Base-by-base conservation (phyloP, 1,284 basidiomycete species). In the Peniophora sp. region DNA sequence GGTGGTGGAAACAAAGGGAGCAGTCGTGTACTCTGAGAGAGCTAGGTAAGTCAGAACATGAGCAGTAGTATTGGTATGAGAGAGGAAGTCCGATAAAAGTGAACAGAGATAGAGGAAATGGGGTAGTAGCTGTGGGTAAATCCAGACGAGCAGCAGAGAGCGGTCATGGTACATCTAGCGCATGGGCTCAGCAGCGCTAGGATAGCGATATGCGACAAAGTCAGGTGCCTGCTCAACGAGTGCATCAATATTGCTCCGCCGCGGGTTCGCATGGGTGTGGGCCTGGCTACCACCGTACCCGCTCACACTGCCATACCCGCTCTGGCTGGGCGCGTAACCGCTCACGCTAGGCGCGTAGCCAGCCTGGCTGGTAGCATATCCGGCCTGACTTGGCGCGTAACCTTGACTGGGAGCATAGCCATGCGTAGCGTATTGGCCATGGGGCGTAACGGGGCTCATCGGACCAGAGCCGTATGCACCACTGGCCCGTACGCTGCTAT, bases 161-260 rank as follows among this genome's bases (percentile, higher is more conserved):
- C 27, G 27, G 27, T 12, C 5, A 32, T 32, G 27, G 27, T 6
- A 5, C 27, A 6, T 12, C 27, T 32, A 32, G 12, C 27, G 27
- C 27, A 32, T 32, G 27, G 27, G 27, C 27, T 32, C 27, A 32
- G 27, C 27, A 12, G 27, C 27, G 12, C 27, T 32, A 9, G 88
- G 88, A 65, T 91, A 91, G 36, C 88, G 79, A 64, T 90, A 90
- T 2, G 88, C 86, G 53, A 90, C 81, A 60, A 91, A 90, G 24
- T 90, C 83, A 2, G 79, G 67, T 61, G 88, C 86, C 65, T 87
- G 88, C 24, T 84, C 75, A 24, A 91, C 86, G n/a, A 87, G 72
- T 56, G 83, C 79, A 57, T 87, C 85, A 51, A 88, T 70, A 47
- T 79, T 81, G 47, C 82, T 71, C 53, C 82, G 70, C 48, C 83